Evolutionary conservation across 257 asterid species (phyloP).

Genomic region (Lavandula angustifolia): DNA sequence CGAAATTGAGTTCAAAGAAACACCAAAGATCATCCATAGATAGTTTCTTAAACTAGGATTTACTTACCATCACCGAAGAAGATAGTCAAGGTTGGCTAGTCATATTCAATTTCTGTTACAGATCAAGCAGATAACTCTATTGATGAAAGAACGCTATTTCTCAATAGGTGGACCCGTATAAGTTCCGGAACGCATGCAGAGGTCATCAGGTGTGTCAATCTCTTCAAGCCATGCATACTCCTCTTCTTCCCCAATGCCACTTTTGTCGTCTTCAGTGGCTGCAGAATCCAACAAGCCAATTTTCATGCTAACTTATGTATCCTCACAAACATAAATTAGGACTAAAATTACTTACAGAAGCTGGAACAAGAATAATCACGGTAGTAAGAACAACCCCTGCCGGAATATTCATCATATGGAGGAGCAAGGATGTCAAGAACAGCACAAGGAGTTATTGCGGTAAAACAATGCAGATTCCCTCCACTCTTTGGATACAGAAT

Average conservation of each 20-base stretch:
- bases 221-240: constrained; percentile 90
- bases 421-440: constrained; percentile 95
- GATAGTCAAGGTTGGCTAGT: no score
- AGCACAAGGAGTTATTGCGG: constrained; percentile 93
- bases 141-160: constrained; percentile 32
- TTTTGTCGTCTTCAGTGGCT: constrained; percentile 48
- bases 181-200: constrained; percentile 63
- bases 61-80: no score
- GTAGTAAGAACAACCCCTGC: constrained; percentile 84
- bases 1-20: no score
- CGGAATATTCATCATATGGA: constrained; percentile 71
- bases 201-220: constrained; percentile 70
- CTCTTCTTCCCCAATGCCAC: constrained; percentile 42
- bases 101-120: no score
- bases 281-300: constrained; percentile 29
- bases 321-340: not conserved
- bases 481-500: constrained; percentile 77
- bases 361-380: constrained; percentile 72
- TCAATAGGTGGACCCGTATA: constrained; percentile 66
- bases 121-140: not conserved
- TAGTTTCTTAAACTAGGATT: no score
- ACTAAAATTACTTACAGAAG: constrained; percentile 51
- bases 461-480: constrained; percentile 90
- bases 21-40: no score
- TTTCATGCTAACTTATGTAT: not conserved